Evolutionary conservation across 768 basidiomycete species (phyloP).

Genomic region (Mycena alexandri): DNA sequence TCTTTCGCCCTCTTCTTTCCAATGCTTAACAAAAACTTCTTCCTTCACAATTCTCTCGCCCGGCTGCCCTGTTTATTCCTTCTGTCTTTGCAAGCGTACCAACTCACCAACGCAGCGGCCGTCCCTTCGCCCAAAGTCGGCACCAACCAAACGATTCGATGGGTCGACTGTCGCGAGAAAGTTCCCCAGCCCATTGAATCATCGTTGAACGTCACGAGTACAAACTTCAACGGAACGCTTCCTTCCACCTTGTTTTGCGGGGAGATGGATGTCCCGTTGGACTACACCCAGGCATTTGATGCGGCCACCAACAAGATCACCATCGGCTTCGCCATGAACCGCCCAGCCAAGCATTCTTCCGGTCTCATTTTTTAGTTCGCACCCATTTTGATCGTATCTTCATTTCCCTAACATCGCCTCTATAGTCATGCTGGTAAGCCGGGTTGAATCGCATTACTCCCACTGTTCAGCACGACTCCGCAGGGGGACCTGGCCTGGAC

Average conservation of each 20-base stretch:
- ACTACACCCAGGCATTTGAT: slow-evolving; percentile 27
- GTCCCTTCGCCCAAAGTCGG: too few species aligned
- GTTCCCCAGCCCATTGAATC: slow-evolving; percentile 23
- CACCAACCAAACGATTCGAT: slow-evolving; percentile 14
- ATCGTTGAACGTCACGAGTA: slow-evolving; percentile 13
- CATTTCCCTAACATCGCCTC: not conserved
- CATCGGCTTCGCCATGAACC: slow-evolving; percentile 34
- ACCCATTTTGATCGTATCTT: not conserved
- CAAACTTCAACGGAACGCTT: not conserved
- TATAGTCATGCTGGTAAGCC: slow-evolving; percentile 12
- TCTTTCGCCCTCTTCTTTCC: too few species aligned
- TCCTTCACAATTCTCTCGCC: too few species aligned
- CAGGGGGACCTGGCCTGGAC: slow-evolving; percentile 35
- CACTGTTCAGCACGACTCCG: too few species aligned
- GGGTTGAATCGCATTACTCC: too few species aligned
- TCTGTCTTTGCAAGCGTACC: too few species aligned
- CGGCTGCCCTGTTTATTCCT: too few species aligned
- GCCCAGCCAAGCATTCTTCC: slow-evolving; percentile 14
- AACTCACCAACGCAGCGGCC: too few species aligned
- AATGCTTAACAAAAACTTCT: too few species aligned
- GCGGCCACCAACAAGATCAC: slow-evolving; percentile 23
- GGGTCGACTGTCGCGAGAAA: slow-evolving; percentile 24
- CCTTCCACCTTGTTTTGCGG: slow-evolving; percentile 30
- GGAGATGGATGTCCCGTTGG: slow-evolving; percentile 33
- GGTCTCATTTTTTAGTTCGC: slow-evolving; percentile 24